Percentiles rank a stretch among this genome's conserved stretches.
These are phyloP conservation scores for Nemania sp. DNA, from an alignment of 2,329 filamentous ascomycete species.

Conservation along the genomic window DNA sequence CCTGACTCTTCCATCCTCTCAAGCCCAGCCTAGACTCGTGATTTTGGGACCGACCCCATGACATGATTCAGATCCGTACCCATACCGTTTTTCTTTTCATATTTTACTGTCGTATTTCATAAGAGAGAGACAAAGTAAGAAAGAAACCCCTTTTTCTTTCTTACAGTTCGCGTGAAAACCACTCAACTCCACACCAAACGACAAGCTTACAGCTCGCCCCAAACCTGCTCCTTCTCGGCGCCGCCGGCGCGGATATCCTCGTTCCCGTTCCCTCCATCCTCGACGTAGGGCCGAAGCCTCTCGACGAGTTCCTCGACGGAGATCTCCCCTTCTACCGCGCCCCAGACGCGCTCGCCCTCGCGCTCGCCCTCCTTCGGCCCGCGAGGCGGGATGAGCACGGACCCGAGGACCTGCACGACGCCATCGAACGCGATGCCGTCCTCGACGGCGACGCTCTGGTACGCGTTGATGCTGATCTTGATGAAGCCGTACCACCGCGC, in stretches of 20 bases:
- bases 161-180: no score
- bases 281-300: slow-evolving; percentile 45
- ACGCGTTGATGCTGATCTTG: slow-evolving; percentile 76
- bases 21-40: no score
- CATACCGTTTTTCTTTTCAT: no score
- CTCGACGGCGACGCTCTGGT: slow-evolving; percentile 64
- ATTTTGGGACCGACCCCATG: no score
- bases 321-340: slow-evolving; percentile 57
- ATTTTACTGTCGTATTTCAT: no score
- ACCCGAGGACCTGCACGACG: slow-evolving; percentile 76
- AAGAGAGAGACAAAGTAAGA: no score
- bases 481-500: slow-evolving; percentile 69
- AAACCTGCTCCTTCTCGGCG: slow-evolving; percentile 14
- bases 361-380: slow-evolving; percentile 45
- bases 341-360: slow-evolving; percentile 49
- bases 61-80: no score
- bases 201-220: slow-evolving; percentile 31
- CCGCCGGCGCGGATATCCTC: background rate
- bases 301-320: slow-evolving; percentile 31
- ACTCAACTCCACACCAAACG: no score
- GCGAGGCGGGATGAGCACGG: slow-evolving; percentile 77
- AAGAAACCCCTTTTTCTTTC: no score
- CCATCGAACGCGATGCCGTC: slow-evolving; percentile 79
- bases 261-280: slow-evolving; percentile 31
- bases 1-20: no score